Base-by-base conservation (phyloP, 1,284 basidiomycete species). In the Puccinia hordei region DNA sequence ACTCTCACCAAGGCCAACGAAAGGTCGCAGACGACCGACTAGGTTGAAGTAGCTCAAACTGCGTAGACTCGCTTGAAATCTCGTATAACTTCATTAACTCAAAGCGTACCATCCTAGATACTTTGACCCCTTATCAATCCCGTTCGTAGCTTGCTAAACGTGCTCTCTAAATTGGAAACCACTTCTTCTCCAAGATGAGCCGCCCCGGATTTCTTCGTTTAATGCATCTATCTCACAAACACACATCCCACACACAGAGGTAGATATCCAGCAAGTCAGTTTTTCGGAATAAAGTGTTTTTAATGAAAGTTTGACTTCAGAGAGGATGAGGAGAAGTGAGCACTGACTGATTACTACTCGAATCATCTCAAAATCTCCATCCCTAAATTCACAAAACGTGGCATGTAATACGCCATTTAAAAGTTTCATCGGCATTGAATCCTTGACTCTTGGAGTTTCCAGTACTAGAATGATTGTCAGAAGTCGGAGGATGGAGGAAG, bases 21-120 rank as follows among this genome's bases (percentile, higher is more conserved):
- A 8, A 85, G 81, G 0, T n/a, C 85, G 82, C 2, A 85, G 81
- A 19, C 85, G 82, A 9, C 85, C 85, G 3, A 83, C 82, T n/a
- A 86, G 81, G 81, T 86, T 84, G 80, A 86, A 85, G 82, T 85
- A 86, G 1, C 84, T 84, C n/a, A 86, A 83, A 24, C 82, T 82
- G 1, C 85, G 83, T 38, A 86, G 82, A 22, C 83, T 82, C 44
- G 85, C 84, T 71, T 86, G 85, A 55, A 86, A n/a, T 85, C 81
- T 86, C 85, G 82, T 85, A 85, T 8, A 86, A 83, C 17, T 85
- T 82, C 35, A 85, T 84, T 75, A 85, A 81, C 73, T 85, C 84
- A 82, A 83, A 83, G 61, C 83, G 83, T 22, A 85, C 79, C 19
- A 85, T 82, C 72, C 80, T 41, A 84, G 80, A 49, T 85, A 85